phyloP scores from a whole-genome alignment of 768 basidiomycete species.

The Phanerochaete sordida region DNA sequence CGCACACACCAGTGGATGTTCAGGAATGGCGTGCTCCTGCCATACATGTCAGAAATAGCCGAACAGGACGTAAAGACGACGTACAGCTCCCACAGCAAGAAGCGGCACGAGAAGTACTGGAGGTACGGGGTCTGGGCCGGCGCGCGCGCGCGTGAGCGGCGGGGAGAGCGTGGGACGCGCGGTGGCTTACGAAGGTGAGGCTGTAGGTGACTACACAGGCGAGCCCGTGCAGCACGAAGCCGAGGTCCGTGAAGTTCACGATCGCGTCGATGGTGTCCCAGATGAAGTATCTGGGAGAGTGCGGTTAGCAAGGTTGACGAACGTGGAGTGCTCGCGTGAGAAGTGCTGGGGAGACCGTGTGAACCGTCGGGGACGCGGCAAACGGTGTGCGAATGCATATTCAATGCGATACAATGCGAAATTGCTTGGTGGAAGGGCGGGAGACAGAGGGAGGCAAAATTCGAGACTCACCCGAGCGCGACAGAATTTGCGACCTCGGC shows the following conservation, averaged over 20 bases:
- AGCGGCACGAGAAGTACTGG: constrained; percentile 74
- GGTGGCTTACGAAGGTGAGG: constrained; percentile 66
- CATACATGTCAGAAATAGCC: background rate
- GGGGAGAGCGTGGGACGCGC: background rate
- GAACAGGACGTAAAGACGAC: constrained; percentile 18
- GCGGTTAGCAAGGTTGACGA: background rate
- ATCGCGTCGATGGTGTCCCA: constrained; percentile 80
- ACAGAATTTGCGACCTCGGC: constrained; percentile 63
- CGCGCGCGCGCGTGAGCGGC: background rate
- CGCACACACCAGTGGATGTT: constrained; percentile 76
- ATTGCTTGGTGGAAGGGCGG: background rate
- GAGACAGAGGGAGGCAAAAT: background rate
- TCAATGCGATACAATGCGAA: too few species aligned
- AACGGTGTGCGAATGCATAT: background rate
- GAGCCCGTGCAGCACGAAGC: constrained; percentile 74
- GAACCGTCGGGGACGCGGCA: background rate
- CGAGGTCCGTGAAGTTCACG: constrained; percentile 63
- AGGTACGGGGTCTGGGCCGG: constrained; percentile 60
- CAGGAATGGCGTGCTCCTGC: constrained; percentile 79
- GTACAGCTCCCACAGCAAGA: constrained; percentile 79
- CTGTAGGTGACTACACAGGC: constrained; percentile 64
- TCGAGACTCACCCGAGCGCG: constrained; percentile 56
- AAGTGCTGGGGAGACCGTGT: background rate
- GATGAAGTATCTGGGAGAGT: constrained; percentile 58
- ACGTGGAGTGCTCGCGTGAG: background rate